Conservation (phyloP, 176 grass and related monocot species). For the Oryza rufipogon region DNA sequence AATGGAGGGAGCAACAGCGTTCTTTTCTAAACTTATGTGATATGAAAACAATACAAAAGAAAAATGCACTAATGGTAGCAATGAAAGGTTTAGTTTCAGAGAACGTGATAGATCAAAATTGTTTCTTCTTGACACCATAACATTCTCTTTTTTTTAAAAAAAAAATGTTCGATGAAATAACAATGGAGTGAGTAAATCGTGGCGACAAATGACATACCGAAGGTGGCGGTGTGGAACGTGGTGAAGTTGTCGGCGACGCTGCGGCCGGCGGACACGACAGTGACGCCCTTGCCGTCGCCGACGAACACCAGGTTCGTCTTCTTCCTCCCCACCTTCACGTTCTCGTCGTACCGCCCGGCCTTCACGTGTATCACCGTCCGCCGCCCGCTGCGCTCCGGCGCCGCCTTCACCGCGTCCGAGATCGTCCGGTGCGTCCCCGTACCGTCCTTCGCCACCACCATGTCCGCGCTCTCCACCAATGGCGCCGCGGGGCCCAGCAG, state of each 20-base stretch:
- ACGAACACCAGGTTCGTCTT: slow-evolving; percentile 74
- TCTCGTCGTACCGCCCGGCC: slow-evolving; percentile 63
- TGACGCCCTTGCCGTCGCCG: slow-evolving; percentile 60
- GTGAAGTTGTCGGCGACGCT: slow-evolving; percentile 58
- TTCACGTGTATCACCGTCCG: slow-evolving; percentile 64
- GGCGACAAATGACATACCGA: slow-evolving; percentile 40
- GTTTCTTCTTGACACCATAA: too few species aligned
- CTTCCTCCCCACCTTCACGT: slow-evolving; percentile 62
- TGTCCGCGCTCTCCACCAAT: slow-evolving; percentile 23
- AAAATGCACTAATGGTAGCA: too few species aligned
- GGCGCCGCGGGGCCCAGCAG: slow-evolving; percentile 22
- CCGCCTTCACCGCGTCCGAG: slow-evolving; percentile 47
- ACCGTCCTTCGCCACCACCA: slow-evolving; percentile 61
- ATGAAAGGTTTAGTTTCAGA: too few species aligned
- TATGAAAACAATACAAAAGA: too few species aligned
- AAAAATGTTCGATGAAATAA: slow-evolving; percentile 22
- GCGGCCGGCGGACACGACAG: slow-evolving; percentile 42
- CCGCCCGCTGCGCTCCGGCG: slow-evolving; percentile 51
- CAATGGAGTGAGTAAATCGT: background rate
- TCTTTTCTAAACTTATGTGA: too few species aligned
- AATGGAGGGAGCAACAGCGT: too few species aligned
- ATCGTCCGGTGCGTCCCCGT: slow-evolving; percentile 48
- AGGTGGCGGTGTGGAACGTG: slow-evolving; percentile 70
- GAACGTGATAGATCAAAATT: too few species aligned
- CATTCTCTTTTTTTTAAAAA: too few species aligned